Evolutionary conservation across 371 early-diverging fungal species (phyloP).

Genomic region (Capniomyces stellatus): DNA sequence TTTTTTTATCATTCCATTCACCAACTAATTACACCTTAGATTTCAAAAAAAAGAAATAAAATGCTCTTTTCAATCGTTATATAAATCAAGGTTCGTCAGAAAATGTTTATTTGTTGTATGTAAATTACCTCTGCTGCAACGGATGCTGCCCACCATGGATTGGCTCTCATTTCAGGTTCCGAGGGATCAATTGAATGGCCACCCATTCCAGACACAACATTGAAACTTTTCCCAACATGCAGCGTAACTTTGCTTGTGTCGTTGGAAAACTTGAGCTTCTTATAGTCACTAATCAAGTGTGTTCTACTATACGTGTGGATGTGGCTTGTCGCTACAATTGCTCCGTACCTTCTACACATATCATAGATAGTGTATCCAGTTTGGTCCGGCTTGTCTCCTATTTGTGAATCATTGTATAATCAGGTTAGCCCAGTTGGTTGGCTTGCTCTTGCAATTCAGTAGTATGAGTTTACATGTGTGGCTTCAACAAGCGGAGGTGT

Average conservation of each 20-base stretch:
- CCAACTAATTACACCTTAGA: too few species aligned
- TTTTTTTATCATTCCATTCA: too few species aligned
- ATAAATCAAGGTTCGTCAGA: neutral
- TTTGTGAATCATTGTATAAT: too few species aligned
- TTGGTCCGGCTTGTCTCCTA: neutral
- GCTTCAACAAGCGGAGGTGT: too few species aligned
- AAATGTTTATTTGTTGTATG: neutral
- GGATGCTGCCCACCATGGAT: slow-evolving; percentile 1
- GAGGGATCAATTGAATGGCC: neutral
- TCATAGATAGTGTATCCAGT: neutral
- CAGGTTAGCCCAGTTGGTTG: too few species aligned
- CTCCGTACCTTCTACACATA: slow-evolving; percentile 1
- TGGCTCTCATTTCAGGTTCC: neutral
- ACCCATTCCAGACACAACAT: neutral
- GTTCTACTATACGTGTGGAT: neutral
- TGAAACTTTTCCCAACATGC: neutral
- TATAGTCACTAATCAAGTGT: neutral
- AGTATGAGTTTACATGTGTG: too few species aligned
- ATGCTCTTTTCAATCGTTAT: too few species aligned
- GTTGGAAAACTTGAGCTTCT: neutral
- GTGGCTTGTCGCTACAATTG: slow-evolving; percentile 1
- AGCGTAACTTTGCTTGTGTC: neutral
- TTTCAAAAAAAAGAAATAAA: too few species aligned
- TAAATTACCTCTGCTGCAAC: neutral
- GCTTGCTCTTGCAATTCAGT: too few species aligned